These are phyloP conservation scores for Toxicodendron radicans DNA, from an alignment of 345 rosid genomes.

Conservation along the genomic window DNA sequence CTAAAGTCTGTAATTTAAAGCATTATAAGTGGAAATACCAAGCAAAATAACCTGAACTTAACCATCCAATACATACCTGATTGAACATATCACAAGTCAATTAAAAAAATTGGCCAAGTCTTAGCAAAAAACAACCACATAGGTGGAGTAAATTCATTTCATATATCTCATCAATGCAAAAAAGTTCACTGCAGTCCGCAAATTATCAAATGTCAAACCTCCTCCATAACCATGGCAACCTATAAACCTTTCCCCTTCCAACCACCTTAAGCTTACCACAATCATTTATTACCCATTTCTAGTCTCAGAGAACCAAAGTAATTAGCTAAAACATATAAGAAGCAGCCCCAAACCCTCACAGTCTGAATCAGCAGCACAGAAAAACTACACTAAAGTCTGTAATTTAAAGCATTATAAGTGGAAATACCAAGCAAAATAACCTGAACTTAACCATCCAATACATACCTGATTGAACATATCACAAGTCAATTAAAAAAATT, in stretches of 20 bases:
- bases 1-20: neutral
- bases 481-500: neutral
- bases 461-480: neutral
- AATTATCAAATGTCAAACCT: too few relatives aligned
- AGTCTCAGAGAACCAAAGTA: too few relatives aligned
- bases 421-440: conserved; percentile 3
- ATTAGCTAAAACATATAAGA: too few relatives aligned
- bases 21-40: neutral
- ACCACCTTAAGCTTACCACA: too few relatives aligned
- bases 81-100: neutral
- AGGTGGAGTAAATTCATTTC: conserved; percentile 12
- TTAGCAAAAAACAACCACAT: conserved; percentile 2
- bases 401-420: neutral
- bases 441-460: neutral
- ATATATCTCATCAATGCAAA: neutral
- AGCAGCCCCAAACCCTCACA: neutral
- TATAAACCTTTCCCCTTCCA: too few relatives aligned
- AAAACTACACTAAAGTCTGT: neutral
- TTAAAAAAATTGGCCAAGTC: neutral
- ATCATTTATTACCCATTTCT: too few relatives aligned
- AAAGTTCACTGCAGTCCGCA: too few relatives aligned
- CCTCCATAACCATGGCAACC: too few relatives aligned
- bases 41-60: conserved; percentile 1
- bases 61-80: neutral
- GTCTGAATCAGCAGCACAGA: neutral